Evolutionary conservation across 2,329 filamentous ascomycete genomes (phyloP).

Genomic region (Paracorniculantispora psalliotae): DNA sequence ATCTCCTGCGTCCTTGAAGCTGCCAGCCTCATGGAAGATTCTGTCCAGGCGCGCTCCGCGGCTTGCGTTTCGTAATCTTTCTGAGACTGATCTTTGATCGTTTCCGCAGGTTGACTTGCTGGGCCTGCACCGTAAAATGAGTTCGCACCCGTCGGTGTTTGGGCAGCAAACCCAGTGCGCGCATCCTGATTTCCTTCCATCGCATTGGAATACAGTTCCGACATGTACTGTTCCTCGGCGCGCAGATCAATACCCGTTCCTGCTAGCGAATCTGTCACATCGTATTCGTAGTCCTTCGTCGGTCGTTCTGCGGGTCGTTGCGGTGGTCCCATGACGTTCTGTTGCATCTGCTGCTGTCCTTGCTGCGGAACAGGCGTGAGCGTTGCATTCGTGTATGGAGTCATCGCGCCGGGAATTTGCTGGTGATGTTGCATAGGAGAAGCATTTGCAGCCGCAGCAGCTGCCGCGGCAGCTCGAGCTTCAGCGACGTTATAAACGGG

Average conservation of each 20-base stretch:
- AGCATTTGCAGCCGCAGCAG: conserved; percentile 27
- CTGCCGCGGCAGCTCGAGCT: conserved; percentile 23
- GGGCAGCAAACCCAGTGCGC: conserved; percentile 45
- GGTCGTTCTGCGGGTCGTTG: conserved; percentile 58
- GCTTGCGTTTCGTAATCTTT: conserved; percentile 62
- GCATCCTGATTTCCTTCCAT: conserved; percentile 42
- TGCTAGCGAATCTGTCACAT: conserved; percentile 77
- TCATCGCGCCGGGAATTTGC: conserved; percentile 20
- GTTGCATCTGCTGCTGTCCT: conserved; percentile 13
- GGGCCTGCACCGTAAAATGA: conserved; percentile 61
- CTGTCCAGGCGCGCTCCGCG: conserved; percentile 60
- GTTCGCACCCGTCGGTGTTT: conserved; percentile 49
- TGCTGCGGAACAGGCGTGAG: conserved; percentile 24
- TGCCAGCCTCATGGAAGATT: conserved; percentile 57
- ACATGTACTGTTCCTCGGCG: conserved; percentile 79
- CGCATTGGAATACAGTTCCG: conserved; percentile 56
- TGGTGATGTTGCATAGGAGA: conserved; percentile 32
- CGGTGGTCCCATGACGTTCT: conserved; percentile 48
- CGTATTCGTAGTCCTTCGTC: conserved; percentile 60
- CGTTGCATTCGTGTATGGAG: conserved; percentile 26
- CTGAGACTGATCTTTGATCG: conserved; percentile 43
- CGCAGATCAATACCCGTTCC: conserved; percentile 83
- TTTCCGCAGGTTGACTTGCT: conserved; percentile 57
- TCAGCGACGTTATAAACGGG: conserved; percentile 32
- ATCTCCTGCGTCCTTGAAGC: conserved; percentile 63